phyloP scores from a whole-genome alignment of 1,139 yeast species.

The Hyphopichia khmerensis region DNA sequence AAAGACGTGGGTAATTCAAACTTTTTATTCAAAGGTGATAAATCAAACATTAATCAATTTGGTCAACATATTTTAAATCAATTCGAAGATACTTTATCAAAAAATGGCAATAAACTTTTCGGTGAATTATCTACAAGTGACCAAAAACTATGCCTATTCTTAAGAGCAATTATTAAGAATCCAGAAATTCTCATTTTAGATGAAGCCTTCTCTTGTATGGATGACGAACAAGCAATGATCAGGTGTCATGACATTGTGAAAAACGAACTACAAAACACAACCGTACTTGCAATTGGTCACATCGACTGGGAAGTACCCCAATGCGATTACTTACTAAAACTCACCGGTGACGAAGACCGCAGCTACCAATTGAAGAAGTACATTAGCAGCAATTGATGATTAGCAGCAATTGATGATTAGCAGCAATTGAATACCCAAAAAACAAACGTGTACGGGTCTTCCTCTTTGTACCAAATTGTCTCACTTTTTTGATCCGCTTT shows the following conservation, averaged over 20 bases:
- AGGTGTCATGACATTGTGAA: constrained; percentile 67
- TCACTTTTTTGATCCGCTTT: not conserved
- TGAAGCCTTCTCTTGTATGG: constrained; percentile 94
- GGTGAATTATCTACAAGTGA: constrained; percentile 61
- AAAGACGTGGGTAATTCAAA: constrained; percentile 57
- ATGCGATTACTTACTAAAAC: constrained; percentile 34
- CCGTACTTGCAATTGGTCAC: constrained; percentile 80
- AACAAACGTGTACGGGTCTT: not conserved
- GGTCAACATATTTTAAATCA: constrained; percentile 18
- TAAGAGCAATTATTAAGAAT: constrained; percentile 71
- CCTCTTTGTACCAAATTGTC: not conserved
- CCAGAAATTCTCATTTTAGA: constrained; percentile 82
- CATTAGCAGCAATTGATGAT: not conserved
- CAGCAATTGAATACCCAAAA: not conserved
- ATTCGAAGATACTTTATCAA: constrained; percentile 28
- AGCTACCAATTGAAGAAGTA: constrained; percentile 15
- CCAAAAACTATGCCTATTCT: constrained; percentile 75
- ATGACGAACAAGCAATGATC: constrained; percentile 54
- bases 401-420: not conserved
- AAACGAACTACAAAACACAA: constrained; percentile 51
- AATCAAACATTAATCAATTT: constrained; percentile 10
- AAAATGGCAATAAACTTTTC: constrained; percentile 40
- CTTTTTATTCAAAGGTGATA: constrained; percentile 26
- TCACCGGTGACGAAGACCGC: constrained; percentile 33
- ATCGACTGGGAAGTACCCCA: constrained; percentile 48